Evolutionary conservation across 164 flowering plant species (phyloP).

Genomic region (Amborella trichopoda): DNA sequence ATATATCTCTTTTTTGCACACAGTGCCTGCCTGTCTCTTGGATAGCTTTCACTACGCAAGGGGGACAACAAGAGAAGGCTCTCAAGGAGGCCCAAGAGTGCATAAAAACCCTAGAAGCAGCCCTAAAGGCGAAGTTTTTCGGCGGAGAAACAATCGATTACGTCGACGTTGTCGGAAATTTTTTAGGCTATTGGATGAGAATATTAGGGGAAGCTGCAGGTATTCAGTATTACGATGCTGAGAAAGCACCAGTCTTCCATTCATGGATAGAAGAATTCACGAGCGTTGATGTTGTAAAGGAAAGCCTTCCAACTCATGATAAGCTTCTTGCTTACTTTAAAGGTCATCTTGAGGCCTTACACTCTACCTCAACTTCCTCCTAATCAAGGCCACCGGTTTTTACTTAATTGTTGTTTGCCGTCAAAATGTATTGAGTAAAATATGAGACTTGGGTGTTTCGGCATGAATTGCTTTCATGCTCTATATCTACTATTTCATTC

Average conservation of each 20-base stretch:
- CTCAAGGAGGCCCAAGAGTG: constrained; percentile 18
- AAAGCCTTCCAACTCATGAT: constrained; percentile 26
- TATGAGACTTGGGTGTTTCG: too few relatives aligned
- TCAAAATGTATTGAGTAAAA: too few relatives aligned
- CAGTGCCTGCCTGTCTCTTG: constrained; percentile 4
- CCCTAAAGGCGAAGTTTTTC: constrained; percentile 30
- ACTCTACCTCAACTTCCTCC: neutral
- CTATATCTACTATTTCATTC: too few relatives aligned
- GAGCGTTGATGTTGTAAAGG: constrained; percentile 13
- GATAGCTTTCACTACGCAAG: constrained; percentile 3
- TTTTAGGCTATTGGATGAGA: constrained; percentile 18
- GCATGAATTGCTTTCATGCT: too few relatives aligned
- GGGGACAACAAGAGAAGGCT: constrained; percentile 5
- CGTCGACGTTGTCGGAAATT: constrained; percentile 25
- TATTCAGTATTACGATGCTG: constrained; percentile 15
- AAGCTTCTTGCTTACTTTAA: constrained; percentile 5
- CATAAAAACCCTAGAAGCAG: constrained; percentile 23
- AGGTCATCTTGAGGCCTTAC: constrained; percentile 2
- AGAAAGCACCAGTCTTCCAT: constrained; percentile 23
- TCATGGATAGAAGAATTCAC: constrained; percentile 24
- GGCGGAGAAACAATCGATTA: constrained; percentile 33
- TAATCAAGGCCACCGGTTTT: neutral
- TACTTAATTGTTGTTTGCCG: too few relatives aligned
- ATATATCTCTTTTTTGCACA: too few relatives aligned
- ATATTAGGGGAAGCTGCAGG: constrained; percentile 19